A percentile compares a stretch with the other conserved stretches of the same genome.
Conservation (phyloP, 1,284 basidiomycete species). For the Ceraceosorus guamensis region DNA sequence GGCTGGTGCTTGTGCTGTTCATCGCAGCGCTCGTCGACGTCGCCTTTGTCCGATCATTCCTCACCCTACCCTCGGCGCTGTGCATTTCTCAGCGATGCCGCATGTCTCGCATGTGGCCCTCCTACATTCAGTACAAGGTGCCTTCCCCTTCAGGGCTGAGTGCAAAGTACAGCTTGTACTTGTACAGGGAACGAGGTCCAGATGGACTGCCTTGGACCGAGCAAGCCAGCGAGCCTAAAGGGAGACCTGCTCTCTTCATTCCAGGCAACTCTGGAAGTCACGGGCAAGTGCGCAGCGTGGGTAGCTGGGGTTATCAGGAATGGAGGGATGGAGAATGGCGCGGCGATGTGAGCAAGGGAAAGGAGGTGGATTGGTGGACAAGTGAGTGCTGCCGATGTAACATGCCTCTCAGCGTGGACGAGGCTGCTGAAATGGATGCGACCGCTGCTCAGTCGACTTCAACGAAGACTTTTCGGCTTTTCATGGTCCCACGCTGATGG, state of each 20-base stretch:
- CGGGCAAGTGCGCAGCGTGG: slow-evolving; percentile 87
- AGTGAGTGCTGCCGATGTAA: too few relatives aligned
- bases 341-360: neutral
- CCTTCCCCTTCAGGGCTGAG: slow-evolving; percentile 65
- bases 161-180: slow-evolving; percentile 69
- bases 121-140: slow-evolving; percentile 60
- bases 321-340: slow-evolving; percentile 28
- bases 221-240: slow-evolving; percentile 12
- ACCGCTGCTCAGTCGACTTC: slow-evolving; percentile 83
- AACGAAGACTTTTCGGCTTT: slow-evolving; percentile 97
- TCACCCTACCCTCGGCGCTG: slow-evolving; percentile 21
- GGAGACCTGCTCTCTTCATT: slow-evolving; percentile 77
- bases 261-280: slow-evolving; percentile 96
- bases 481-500: slow-evolving; percentile 76
- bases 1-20: slow-evolving; percentile 18
- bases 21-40: slow-evolving; percentile 63
- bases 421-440: too few relatives aligned
- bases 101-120: slow-evolving; percentile 96
- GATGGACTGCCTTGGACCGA: slow-evolving; percentile 13
- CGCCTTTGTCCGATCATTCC: slow-evolving; percentile 49
- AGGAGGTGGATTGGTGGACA: slow-evolving; percentile 35
- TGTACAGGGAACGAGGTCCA: slow-evolving; percentile 72
- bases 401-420: too few relatives aligned
- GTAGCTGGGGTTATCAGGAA: slow-evolving; percentile 80
- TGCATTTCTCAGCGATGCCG: slow-evolving; percentile 58